Conservation (phyloP, 164 flowering plant species). For the Dillenia turbinata region DNA sequence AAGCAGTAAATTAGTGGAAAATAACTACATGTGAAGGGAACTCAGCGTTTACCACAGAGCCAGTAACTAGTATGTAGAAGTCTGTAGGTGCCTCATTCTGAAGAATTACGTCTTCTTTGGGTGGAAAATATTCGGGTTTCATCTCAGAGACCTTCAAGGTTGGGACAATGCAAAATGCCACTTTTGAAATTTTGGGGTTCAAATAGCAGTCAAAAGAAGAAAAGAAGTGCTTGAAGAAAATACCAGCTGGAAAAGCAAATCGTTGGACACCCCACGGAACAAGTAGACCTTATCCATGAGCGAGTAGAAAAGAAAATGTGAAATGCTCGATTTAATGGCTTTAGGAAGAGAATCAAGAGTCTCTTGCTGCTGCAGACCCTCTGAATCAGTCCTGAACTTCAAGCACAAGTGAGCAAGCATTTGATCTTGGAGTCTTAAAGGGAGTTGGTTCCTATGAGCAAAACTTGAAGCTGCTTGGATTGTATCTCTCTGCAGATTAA, state of each 20-base stretch:
- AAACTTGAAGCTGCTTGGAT: constrained; percentile 93
- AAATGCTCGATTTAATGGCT: constrained; percentile 91
- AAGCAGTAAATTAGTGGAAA: neutral
- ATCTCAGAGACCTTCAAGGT: constrained; percentile 77
- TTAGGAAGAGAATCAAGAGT: constrained; percentile 85
- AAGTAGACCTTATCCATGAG: constrained; percentile 74
- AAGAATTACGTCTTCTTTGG: constrained; percentile 91
- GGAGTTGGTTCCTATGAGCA: constrained; percentile 76
- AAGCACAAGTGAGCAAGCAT: constrained; percentile 93
- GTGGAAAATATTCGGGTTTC: constrained; percentile 93
- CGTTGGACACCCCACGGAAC: constrained; percentile 81
- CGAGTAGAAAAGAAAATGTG: constrained; percentile 73
- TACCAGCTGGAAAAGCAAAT: constrained; percentile 91
- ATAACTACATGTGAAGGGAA: neutral
- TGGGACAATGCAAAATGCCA: neutral
- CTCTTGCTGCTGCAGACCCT: constrained; percentile 90
- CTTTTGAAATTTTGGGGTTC: neutral
- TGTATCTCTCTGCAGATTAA: constrained; percentile 61
- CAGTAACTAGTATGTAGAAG: constrained; percentile 75
- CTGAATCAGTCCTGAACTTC: constrained; percentile 88
- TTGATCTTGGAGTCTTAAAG: constrained; percentile 74
- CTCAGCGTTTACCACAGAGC: constrained; percentile 63
- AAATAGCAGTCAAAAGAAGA: neutral
- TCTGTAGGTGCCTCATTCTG: constrained; percentile 98
- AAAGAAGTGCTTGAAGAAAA: too few relatives aligned